These are phyloP conservation scores for Larix kaempferi DNA, from an alignment of 75 land plant genomes.

Conservation along the genomic window DNA sequence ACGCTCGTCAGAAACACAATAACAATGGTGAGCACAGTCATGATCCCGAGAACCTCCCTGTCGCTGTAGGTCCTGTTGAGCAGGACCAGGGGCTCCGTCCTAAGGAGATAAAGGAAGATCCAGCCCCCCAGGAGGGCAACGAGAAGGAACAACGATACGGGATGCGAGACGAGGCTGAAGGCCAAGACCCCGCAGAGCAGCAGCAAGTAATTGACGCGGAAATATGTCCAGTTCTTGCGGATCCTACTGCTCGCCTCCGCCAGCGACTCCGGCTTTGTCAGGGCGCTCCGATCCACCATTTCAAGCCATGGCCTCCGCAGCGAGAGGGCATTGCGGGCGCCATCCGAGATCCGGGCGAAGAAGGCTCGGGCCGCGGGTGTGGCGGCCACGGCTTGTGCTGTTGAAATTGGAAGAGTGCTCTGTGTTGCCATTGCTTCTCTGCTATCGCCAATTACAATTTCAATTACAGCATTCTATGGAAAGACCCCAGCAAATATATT, in stretches of 20 bases:
- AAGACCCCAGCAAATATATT: too few species aligned
- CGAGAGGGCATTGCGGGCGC: constrained; percentile 14
- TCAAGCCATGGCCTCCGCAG: constrained; percentile 54
- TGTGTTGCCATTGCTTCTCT: too few species aligned
- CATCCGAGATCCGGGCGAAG: too few species aligned
- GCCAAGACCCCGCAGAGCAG: constrained; percentile 26
- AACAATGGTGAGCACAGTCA: constrained; percentile 25
- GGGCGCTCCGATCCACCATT: constrained; percentile 41
- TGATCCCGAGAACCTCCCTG: constrained; percentile 29
- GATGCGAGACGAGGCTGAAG: constrained; percentile 44
- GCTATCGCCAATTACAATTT: too few species aligned
- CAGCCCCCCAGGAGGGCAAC: constrained; percentile 41
- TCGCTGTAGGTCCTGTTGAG: constrained; percentile 31
- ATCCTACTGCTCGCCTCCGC: constrained; percentile 40
- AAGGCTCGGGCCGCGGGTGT: too few species aligned
- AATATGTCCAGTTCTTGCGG: constrained; percentile 59
- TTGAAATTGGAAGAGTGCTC: too few species aligned
- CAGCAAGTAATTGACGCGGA: constrained; percentile 50
- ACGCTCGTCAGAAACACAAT: constrained; percentile 40
- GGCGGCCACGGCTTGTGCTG: too few species aligned
- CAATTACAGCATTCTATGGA: too few species aligned
- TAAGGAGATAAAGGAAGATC: constrained; percentile 49
- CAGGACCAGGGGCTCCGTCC: constrained; percentile 49
- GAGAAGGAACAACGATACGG: constrained; percentile 46
- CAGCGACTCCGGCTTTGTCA: constrained; percentile 52